Percentiles rank a stretch among this genome's conserved stretches.
phyloP scores from a whole-genome alignment of 768 basidiomycete species.

The Lenzites betulinus region DNA sequence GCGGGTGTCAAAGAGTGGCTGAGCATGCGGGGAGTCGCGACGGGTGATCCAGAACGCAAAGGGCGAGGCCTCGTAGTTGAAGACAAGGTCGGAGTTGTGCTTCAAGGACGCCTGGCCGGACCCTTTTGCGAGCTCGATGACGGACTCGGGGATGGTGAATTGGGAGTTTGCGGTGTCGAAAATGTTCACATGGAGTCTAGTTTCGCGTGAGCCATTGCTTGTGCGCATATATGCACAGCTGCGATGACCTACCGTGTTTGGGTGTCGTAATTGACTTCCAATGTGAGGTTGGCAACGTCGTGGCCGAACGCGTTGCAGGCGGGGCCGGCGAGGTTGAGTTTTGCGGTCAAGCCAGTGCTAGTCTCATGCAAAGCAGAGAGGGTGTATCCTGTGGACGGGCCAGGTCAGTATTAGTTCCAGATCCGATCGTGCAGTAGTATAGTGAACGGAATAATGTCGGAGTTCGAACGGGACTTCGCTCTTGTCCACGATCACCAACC shows the following conservation, averaged over 20 bases:
- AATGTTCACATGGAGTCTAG: conserved; percentile 68
- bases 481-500: too few species aligned
- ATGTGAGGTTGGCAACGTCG: conserved; percentile 57
- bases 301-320: conserved; percentile 67
- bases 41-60: conserved; percentile 85
- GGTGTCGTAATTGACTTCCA: conserved; percentile 66
- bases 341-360: conserved; percentile 53
- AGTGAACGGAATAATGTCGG: too few species aligned
- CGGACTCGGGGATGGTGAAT: conserved; percentile 63
- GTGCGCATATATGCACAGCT: conserved; percentile 25
- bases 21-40: conserved; percentile 51
- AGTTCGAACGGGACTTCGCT: too few species aligned
- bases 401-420: too few species aligned
- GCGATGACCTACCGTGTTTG: conserved; percentile 46
- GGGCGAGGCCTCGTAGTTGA: conserved; percentile 64
- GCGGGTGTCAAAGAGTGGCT: conserved; percentile 72
- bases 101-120: conserved; percentile 25
- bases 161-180: conserved; percentile 61
- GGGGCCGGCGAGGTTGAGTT: conserved; percentile 53
- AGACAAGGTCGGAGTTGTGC: conserved; percentile 58
- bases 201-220: conserved; percentile 35
- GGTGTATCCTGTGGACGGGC: conserved; percentile 48
- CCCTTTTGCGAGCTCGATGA: conserved; percentile 41
- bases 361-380: conserved; percentile 47
- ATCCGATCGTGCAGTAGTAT: too few species aligned